These are phyloP conservation scores for Rhynchospora tenuis DNA, from an alignment of 176 grass and related monocot genomes.

Conservation along the genomic window DNA sequence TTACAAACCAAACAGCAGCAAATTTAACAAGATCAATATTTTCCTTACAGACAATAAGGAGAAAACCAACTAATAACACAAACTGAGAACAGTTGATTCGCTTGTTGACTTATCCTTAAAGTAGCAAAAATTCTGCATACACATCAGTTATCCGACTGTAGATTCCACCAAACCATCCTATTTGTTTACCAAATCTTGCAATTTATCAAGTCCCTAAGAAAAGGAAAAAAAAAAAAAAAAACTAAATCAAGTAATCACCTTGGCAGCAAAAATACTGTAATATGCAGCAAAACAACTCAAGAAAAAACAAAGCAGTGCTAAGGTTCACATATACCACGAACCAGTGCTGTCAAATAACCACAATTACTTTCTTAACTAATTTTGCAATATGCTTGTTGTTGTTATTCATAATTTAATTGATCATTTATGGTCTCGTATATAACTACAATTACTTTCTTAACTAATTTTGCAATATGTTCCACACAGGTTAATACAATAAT, in stretches of 20 bases:
- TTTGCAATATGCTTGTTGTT: background rate
- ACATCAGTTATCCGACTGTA: constrained; percentile 31
- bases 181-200: constrained; percentile 62
- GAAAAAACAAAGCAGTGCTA: background rate
- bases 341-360: background rate
- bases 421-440: background rate
- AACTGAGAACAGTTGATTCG: constrained; percentile 19
- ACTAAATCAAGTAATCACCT: background rate
- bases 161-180: constrained; percentile 34
- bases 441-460: background rate
- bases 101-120: background rate
- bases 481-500: background rate
- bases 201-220: constrained; percentile 75
- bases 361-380: background rate
- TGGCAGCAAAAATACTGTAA: background rate
- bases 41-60: background rate
- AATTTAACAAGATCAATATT: background rate
- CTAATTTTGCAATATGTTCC: background rate
- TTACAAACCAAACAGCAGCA: background rate
- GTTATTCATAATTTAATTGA: background rate
- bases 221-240: background rate
- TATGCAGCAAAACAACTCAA: background rate
- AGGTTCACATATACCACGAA: background rate
- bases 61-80: background rate
- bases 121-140: background rate